Conservation (phyloP, 148 eudicot species). For the Diospyros kaki region DNA sequence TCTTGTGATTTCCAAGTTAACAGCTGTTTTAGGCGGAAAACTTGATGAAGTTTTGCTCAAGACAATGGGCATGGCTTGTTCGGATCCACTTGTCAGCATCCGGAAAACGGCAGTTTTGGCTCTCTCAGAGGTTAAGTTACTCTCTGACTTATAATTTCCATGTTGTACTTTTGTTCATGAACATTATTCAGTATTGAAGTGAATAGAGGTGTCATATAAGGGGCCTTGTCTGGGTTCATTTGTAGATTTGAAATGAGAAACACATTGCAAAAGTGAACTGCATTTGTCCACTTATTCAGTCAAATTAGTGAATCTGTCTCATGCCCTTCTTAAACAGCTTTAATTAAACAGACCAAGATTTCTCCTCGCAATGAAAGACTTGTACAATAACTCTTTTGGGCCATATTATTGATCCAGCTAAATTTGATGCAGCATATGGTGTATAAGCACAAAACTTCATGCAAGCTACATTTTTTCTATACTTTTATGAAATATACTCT, state of each 20-base stretch:
- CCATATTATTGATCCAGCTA: background rate
- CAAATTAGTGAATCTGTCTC: background rate
- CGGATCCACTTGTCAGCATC: conserved; percentile 93
- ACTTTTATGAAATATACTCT: no score
- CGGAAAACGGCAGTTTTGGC: conserved; percentile 88
- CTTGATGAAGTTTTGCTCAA: conserved; percentile 73
- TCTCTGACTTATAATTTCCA: background rate
- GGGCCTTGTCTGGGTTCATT: background rate
- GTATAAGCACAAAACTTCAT: background rate
- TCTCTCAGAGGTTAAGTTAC: conserved; percentile 73
- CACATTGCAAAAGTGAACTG: background rate
- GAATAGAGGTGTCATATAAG: background rate
- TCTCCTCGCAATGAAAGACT: background rate
- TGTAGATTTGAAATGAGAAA: background rate
- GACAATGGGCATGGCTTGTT: conserved; percentile 86
- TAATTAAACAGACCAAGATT: background rate
- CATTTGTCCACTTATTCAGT: background rate
- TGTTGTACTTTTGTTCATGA: background rate
- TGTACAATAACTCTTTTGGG: background rate
- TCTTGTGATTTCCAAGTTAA: conserved; percentile 58
- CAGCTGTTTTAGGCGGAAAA: conserved; percentile 52
- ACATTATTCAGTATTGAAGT: background rate
- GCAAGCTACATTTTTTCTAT: background rate
- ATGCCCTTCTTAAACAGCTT: background rate
- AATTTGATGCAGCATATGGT: background rate